phyloP scores from a whole-genome alignment of 352 stramenopile genomes.

The Hyaloperonospora brassicae region DNA sequence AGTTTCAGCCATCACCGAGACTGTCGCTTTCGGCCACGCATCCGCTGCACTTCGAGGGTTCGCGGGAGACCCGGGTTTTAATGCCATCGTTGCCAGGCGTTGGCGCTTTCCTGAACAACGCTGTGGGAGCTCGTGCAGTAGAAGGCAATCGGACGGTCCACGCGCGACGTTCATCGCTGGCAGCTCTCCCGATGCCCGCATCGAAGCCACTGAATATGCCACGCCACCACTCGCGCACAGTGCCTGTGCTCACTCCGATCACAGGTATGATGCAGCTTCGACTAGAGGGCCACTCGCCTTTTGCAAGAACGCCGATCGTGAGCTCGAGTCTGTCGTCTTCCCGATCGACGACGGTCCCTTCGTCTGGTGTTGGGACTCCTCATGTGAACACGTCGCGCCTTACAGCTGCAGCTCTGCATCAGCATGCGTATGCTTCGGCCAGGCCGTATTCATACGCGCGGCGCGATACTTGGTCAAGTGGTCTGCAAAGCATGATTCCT shows the following conservation, averaged over 20 bases:
- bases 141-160: conserved; percentile 28
- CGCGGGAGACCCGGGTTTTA: conserved; percentile 23
- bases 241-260: conserved; percentile 52
- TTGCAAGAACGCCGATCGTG: conserved; percentile 14
- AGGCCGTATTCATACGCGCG: conserved; percentile 31
- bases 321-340: conserved; percentile 25
- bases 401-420: conserved; percentile 33
- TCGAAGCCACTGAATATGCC: conserved; percentile 19
- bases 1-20: conserved; percentile 17
- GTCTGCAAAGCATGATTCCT: conserved; percentile 24
- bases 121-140: conserved; percentile 11
- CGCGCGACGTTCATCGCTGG: conserved; percentile 38
- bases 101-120: conserved; percentile 21
- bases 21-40: conserved; percentile 30
- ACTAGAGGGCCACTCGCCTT: conserved; percentile 38
- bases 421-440: conserved; percentile 43
- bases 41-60: conserved; percentile 24
- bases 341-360: conserved; percentile 14
- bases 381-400: conserved; percentile 17
- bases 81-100: conserved; percentile 37
- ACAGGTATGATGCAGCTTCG: conserved; percentile 69
- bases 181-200: conserved; percentile 42
- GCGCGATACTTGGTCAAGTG: conserved; percentile 33
- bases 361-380: conserved; percentile 14
- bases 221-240: conserved; percentile 16